phyloP scores from a whole-genome alignment of 163 green algal species.

The Volvox carteri region DNA sequence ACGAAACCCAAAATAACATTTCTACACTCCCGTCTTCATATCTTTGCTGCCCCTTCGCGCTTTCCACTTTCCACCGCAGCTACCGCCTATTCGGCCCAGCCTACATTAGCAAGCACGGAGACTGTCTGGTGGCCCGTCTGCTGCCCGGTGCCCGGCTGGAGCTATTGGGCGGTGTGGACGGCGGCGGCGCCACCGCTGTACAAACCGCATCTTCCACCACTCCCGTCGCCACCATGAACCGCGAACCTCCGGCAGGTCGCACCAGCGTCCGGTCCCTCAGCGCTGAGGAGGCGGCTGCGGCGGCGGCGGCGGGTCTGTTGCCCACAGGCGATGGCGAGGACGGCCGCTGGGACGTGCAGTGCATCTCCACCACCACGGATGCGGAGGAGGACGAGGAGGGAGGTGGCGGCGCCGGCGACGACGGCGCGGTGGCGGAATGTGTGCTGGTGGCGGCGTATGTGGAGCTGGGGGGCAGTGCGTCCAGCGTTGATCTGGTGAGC shows the following conservation, averaged over 20 bases:
- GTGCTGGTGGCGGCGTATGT: slow-evolving; percentile 41
- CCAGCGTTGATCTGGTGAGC: slow-evolving; percentile 31
- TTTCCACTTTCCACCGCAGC: too few relatives aligned
- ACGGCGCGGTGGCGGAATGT: slow-evolving; percentile 31
- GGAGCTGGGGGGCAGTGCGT: slow-evolving; percentile 43
- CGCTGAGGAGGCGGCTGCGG: neutral
- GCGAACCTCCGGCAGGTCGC: too few relatives aligned
- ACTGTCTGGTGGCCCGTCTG: slow-evolving; percentile 11
- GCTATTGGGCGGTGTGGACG: neutral
- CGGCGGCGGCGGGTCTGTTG: neutral
- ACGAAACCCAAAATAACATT: too few relatives aligned
- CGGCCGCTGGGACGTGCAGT: neutral
- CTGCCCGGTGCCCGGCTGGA: slow-evolving; percentile 28
- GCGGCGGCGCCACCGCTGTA: neutral
- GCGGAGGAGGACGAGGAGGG: neutral
- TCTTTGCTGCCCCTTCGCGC: too few relatives aligned
- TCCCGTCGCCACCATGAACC: too few relatives aligned
- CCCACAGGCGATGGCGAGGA: neutral
- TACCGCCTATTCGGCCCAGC: slow-evolving; percentile 39
- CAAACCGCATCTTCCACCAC: neutral
- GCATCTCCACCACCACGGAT: neutral
- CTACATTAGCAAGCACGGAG: slow-evolving; percentile 18
- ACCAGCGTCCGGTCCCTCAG: too few relatives aligned
- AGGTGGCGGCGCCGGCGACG: neutral
- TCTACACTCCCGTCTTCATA: too few relatives aligned